These are phyloP conservation scores for Pezicula carpinea DNA, from an alignment of 2,329 filamentous ascomycete species.

Conservation along the genomic window DNA sequence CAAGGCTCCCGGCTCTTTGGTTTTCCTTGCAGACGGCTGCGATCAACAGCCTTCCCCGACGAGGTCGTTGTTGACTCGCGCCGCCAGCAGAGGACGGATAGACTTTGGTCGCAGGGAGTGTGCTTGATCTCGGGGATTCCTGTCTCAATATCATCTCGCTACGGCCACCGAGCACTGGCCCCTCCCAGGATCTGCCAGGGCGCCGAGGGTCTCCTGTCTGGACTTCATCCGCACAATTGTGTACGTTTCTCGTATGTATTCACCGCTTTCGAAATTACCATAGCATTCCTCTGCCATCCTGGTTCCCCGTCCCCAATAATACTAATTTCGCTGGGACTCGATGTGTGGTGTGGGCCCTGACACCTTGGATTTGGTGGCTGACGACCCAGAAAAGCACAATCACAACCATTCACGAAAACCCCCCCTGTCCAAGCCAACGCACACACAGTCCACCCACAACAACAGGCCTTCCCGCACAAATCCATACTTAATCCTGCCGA, in stretches of 20 bases:
- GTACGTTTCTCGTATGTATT: neutral
- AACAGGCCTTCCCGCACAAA: constrained; percentile 11
- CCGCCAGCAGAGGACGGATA: neutral
- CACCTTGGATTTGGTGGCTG: constrained; percentile 9
- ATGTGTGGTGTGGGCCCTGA: neutral
- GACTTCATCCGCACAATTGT: neutral
- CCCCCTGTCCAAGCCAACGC: constrained; percentile 14
- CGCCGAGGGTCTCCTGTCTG: neutral
- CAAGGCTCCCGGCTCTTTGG: neutral
- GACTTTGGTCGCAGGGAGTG: neutral
- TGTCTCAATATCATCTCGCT: constrained; percentile 1
- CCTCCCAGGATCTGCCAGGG: neutral
- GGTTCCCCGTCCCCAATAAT: neutral
- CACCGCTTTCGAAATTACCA: constrained; percentile 2
- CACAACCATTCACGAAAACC: neutral
- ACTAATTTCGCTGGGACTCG: neutral
- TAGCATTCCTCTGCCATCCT: constrained; percentile 2
- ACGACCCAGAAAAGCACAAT: constrained; percentile 8
- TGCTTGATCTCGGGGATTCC: neutral
- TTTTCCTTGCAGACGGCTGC: neutral
- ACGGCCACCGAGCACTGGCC: neutral
- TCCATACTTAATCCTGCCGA: constrained; percentile 10
- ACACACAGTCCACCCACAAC: constrained; percentile 9
- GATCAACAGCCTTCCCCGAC: neutral
- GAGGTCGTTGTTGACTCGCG: neutral